Base-by-base conservation (phyloP, 495 filamentous ascomycete genomes). In the Penicillium maclennaniae region DNA sequence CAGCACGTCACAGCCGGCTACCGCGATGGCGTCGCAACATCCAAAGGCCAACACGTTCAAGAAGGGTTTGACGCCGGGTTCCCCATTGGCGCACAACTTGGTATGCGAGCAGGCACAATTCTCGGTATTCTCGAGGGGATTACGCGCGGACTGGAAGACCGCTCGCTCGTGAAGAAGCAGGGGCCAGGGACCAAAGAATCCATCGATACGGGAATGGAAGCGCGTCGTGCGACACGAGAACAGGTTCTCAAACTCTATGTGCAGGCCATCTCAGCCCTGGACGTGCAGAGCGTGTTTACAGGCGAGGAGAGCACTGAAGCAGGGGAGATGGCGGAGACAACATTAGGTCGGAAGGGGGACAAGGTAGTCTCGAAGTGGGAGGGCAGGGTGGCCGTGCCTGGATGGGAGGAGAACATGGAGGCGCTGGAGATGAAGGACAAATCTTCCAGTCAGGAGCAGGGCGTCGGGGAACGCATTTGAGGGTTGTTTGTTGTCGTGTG, bases 11-110 rank as follows among this genome's bases (percentile, higher is more conserved):
- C 85, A 7, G 83, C 87, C n/a, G 92, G 93, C 45, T 97, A 97
- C 71, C 85, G 92, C 52, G 89, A 92, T 54, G 92, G 93, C 51
- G 83, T 97, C 54, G 75, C 87, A 4, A 60, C 65, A 4, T 86
- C 85, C 17, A 97, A 96, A 67, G 71, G 75, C 14, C 58, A 75
- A 44, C 80, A 79, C 54, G 79, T 95, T 12, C 92, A 97, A 63
- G 67, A 69, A 16, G 92, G 93, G 7, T 97, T 97, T 63, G 93
- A 97, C 65, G 87, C 91, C 49, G 92, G 91, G 0, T 97, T 87
- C 54, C 67, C 77, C 1, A 75, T 96, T 2, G 93, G 92, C 28
- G 91, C 89, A 3, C 78, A 83, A 23, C 68, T 96, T 26, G 92
- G 92, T 2, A 71, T 86, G 59, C 75, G 79, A 0, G 85, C 83